These are phyloP conservation scores for Juglanconis sp. DNA, from an alignment of 2,329 filamentous ascomycete species.

Conservation along the genomic window DNA sequence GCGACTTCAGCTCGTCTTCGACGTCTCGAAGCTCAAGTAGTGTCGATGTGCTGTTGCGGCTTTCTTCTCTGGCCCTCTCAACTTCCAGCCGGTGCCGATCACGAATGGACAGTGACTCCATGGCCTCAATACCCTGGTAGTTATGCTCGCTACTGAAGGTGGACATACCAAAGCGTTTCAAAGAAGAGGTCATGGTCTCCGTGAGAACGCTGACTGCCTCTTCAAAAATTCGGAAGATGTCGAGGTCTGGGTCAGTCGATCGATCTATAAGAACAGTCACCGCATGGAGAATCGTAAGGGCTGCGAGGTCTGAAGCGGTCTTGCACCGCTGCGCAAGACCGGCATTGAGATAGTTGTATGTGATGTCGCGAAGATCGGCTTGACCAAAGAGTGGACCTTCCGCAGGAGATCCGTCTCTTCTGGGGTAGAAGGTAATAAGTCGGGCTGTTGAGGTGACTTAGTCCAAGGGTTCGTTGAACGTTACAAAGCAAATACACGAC, in stretches of 20 bases:
- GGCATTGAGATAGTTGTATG: conserved; percentile 63
- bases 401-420: conserved; percentile 47
- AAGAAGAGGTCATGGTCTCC: conserved; percentile 55
- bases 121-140: conserved; percentile 36
- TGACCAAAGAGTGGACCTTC: conserved; percentile 52
- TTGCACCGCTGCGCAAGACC: conserved; percentile 57
- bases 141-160: conserved; percentile 46
- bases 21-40: conserved; percentile 13
- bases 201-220: conserved; percentile 45
- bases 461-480: not conserved
- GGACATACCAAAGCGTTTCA: conserved; percentile 55
- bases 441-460: no score
- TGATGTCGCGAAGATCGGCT: conserved; percentile 55
- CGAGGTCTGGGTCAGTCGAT: conserved; percentile 53
- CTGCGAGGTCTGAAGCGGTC: conserved; percentile 56
- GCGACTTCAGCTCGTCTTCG: conserved; percentile 9
- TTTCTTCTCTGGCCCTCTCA: conserved; percentile 9
- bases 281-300: conserved; percentile 54
- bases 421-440: conserved; percentile 49
- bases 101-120: conserved; percentile 36
- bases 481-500: no score
- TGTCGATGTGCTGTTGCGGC: conserved; percentile 6
- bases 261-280: conserved; percentile 53
- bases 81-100: conserved; percentile 38
- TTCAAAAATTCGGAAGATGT: conserved; percentile 50